Conservation (phyloP, 306 rosid genomes). For the Cucurbita argyrosperma region DNA sequence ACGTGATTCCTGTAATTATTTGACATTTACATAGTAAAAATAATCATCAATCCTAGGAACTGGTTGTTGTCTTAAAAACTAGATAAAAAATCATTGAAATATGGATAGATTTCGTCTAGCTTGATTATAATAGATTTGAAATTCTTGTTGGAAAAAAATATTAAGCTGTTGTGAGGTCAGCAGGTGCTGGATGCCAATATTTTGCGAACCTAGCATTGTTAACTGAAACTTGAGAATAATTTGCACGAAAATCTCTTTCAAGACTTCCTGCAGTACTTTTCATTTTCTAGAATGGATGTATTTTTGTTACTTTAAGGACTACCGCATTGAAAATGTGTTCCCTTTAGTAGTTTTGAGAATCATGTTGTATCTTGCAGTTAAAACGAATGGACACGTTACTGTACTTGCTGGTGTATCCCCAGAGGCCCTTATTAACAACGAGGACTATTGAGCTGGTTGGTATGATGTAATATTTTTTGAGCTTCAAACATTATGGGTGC, state of each 20-base stretch:
- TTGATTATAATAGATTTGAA: background rate
- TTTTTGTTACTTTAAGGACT: background rate
- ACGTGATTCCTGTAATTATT: background rate
- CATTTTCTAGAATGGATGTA: background rate
- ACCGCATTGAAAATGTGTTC: background rate
- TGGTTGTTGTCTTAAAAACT: background rate
- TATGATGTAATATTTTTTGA: slow-evolving; percentile 9
- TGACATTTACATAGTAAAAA: background rate
- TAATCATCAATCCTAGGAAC: background rate
- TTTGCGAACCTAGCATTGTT: background rate
- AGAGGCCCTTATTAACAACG: slow-evolving; percentile 80
- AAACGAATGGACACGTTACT: slow-evolving; percentile 68
- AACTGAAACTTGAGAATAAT: background rate
- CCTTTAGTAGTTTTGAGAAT: background rate
- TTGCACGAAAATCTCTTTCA: background rate
- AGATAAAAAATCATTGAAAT: background rate
- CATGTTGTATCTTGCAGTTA: slow-evolving; percentile 31
- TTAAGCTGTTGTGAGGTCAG: background rate
- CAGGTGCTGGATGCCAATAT: background rate
- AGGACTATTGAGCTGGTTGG: slow-evolving; percentile 88
- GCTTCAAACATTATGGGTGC: background rate
- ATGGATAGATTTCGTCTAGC: background rate
- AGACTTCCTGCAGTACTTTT: background rate
- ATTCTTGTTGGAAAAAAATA: background rate
- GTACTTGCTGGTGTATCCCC: slow-evolving; percentile 89